These are phyloP conservation scores for Talaromyces proteolyticus DNA, from an alignment of 495 filamentous ascomycete species.

Conservation along the genomic window DNA sequence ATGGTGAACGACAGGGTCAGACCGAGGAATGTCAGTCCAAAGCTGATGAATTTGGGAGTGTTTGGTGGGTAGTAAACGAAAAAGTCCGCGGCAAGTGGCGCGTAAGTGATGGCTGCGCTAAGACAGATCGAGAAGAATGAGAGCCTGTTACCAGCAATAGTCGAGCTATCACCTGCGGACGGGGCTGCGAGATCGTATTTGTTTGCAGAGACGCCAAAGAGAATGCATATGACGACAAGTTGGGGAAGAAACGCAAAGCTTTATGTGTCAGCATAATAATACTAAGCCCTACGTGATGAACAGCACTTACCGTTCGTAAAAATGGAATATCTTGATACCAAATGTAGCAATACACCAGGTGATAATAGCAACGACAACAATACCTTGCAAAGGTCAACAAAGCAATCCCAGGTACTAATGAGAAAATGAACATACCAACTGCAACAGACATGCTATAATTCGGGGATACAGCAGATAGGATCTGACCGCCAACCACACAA, in stretches of 20 bases:
- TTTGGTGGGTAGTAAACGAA: constrained; percentile 60
- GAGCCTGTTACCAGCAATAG: constrained; percentile 52
- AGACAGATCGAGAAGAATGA: constrained; percentile 66
- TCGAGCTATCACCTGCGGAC: constrained; percentile 43
- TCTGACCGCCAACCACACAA: constrained; percentile 67
- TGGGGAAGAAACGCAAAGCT: constrained; percentile 68
- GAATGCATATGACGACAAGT: constrained; percentile 56
- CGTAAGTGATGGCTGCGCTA: constrained; percentile 57
- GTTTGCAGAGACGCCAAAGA: constrained; percentile 59
- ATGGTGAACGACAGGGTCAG: constrained; percentile 51
- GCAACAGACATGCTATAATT: constrained; percentile 56
- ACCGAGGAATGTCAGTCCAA: constrained; percentile 24
- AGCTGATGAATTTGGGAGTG: constrained; percentile 27
- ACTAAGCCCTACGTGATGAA: neutral
- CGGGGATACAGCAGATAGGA: constrained; percentile 63
- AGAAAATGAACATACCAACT: constrained; percentile 38
- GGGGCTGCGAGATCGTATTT: constrained; percentile 53
- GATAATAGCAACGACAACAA: constrained; percentile 62
- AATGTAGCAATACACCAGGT: constrained; percentile 65
- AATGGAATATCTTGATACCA: constrained; percentile 66
- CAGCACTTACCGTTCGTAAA: constrained; percentile 55
- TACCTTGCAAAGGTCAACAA: constrained; percentile 34
- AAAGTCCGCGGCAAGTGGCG: constrained; percentile 54
- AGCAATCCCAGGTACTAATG: no score
- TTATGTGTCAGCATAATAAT: neutral